These are phyloP conservation scores for Arachnopeziza araneosa DNA, from an alignment of 2,329 filamentous ascomycete genomes.

Conservation along the genomic window DNA sequence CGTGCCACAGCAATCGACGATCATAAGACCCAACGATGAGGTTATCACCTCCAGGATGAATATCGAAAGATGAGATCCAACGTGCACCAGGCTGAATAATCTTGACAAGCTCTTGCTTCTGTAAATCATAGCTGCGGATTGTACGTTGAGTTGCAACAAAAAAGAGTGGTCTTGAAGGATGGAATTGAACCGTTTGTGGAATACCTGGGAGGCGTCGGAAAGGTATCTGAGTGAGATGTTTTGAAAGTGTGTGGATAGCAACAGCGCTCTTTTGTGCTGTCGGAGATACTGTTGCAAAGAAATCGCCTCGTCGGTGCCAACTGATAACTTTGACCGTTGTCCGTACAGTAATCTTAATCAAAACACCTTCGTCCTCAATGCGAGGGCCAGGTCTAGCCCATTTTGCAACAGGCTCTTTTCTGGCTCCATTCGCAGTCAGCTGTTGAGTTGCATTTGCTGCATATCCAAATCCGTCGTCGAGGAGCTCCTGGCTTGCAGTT, in stretches of 20 bases:
- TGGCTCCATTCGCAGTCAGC: slow-evolving; percentile 48
- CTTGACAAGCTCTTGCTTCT: slow-evolving; percentile 86
- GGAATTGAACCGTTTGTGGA: slow-evolving; percentile 87
- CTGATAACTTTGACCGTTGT: slow-evolving; percentile 79
- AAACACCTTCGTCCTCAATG: slow-evolving; percentile 71
- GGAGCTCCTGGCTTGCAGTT: slow-evolving; percentile 64
- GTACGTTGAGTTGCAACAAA: slow-evolving; percentile 94
- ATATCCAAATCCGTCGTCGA: slow-evolving; percentile 91
- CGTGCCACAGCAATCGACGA: slow-evolving; percentile 90
- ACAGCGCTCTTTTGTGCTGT: slow-evolving; percentile 73
- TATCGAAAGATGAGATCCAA: slow-evolving; percentile 90
- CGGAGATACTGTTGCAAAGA: slow-evolving; percentile 87
- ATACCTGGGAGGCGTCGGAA: slow-evolving; percentile 74
- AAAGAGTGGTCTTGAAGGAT: slow-evolving; percentile 86
- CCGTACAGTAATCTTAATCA: slow-evolving; percentile 74
- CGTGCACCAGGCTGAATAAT: slow-evolving; percentile 88
- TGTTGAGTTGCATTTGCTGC: slow-evolving; percentile 60
- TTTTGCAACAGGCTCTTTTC: slow-evolving; percentile 70
- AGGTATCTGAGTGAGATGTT: slow-evolving; percentile 90
- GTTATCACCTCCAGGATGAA: slow-evolving; percentile 91
- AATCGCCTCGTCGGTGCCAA: slow-evolving; percentile 93
- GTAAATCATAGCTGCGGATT: slow-evolving; percentile 90
- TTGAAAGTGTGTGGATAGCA: slow-evolving; percentile 89
- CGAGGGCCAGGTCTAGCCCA: slow-evolving; percentile 76
- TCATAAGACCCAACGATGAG: slow-evolving; percentile 94